phyloP scores from a whole-genome alignment of 2,329 filamentous ascomycete genomes.

The Paraphaeosphaeria minitans region DNA sequence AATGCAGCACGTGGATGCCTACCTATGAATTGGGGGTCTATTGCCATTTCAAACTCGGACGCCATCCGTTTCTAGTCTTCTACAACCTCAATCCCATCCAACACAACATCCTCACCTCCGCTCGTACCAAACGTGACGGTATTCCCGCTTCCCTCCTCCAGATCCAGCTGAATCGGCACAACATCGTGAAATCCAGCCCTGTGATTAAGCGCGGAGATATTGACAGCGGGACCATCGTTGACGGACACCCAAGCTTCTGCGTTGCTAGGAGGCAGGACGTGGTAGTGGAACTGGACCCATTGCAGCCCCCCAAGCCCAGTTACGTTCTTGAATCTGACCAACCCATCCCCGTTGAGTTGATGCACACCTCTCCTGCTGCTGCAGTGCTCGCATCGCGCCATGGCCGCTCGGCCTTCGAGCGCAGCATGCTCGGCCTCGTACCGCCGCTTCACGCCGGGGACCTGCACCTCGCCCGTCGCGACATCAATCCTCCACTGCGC shows the following conservation, averaged over 20 bases:
- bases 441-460: conserved; percentile 39
- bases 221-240: conserved; percentile 43
- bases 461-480: conserved; percentile 45
- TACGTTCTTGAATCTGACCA: conserved; percentile 46
- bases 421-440: conserved; percentile 42
- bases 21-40: background rate
- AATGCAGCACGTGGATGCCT: background rate
- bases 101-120: conserved; percentile 22
- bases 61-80: conserved; percentile 15
- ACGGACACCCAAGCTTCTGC: conserved; percentile 45
- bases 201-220: conserved; percentile 47
- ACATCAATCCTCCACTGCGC: conserved; percentile 50
- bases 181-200: conserved; percentile 45
- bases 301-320: conserved; percentile 44
- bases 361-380: conserved; percentile 25
- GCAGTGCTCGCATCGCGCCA: conserved; percentile 14
- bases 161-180: conserved; percentile 42
- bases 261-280: conserved; percentile 29
- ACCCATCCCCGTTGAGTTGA: conserved; percentile 18
- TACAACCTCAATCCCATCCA: conserved; percentile 26
- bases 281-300: conserved; percentile 49
- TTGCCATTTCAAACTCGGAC: background rate
- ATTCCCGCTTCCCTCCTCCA: conserved; percentile 41
- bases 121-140: conserved; percentile 44
- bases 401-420: conserved; percentile 27